phyloP scores from a whole-genome alignment of 805 yeast genomes.

The Starmerella etchellsii region DNA sequence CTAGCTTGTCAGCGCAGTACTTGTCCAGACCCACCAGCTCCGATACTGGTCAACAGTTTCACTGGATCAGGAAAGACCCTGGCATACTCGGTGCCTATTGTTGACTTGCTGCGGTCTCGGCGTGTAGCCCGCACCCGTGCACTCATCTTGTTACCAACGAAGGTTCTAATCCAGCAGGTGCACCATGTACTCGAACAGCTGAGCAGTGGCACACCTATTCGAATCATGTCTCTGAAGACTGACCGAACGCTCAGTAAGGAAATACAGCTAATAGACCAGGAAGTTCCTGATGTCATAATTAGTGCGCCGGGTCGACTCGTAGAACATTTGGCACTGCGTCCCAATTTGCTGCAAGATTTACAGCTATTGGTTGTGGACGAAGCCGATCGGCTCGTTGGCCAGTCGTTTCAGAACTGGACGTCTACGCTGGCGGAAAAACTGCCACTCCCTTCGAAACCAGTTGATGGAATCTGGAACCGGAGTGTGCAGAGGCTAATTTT shows the following conservation, averaged over 20 bases:
- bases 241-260: slow-evolving; percentile 54
- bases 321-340: slow-evolving; percentile 34
- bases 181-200: slow-evolving; percentile 46
- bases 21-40: slow-evolving; percentile 32
- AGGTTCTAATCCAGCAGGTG: slow-evolving; percentile 76
- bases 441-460: slow-evolving; percentile 10
- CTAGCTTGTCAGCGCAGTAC: slow-evolving; percentile 30
- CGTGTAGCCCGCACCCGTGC: slow-evolving; percentile 64
- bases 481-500: slow-evolving; percentile 58
- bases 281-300: slow-evolving; percentile 28
- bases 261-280: slow-evolving; percentile 32
- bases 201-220: slow-evolving; percentile 53
- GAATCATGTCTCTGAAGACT: slow-evolving; percentile 44
- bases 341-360: slow-evolving; percentile 48
- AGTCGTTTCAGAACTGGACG: slow-evolving; percentile 90
- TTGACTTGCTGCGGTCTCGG: slow-evolving; percentile 50
- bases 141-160: slow-evolving; percentile 76
- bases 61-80: slow-evolving; percentile 95
- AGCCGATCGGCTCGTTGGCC: slow-evolving; percentile 89
- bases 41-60: slow-evolving; percentile 78
- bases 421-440: slow-evolving; percentile 28
- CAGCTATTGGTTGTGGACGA: slow-evolving; percentile 73
- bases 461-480: slow-evolving; percentile 21
- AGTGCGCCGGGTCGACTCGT: slow-evolving; percentile 80
- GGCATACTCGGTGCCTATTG: slow-evolving; percentile 73